phyloP scores from a whole-genome alignment of 345 rosid species.

The Barbarea vulgaris region DNA sequence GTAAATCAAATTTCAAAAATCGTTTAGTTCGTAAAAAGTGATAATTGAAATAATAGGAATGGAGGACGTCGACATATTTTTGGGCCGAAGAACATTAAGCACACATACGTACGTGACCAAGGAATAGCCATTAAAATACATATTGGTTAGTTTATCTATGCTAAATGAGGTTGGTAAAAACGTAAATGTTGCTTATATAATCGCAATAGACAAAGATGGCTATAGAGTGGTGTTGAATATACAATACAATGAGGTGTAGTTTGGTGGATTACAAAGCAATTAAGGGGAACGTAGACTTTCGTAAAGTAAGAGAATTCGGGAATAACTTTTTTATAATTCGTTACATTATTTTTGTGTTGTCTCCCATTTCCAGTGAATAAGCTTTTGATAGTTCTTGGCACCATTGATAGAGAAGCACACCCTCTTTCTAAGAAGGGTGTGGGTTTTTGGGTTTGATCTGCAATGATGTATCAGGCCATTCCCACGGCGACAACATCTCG shows the following conservation, averaged over 20 bases:
- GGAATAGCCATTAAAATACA: not conserved
- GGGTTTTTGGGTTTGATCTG: slow-evolving; percentile 36
- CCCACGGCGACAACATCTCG: slow-evolving; percentile 53
- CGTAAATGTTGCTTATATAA: not conserved
- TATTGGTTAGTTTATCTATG: not conserved
- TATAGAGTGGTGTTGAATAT: no score
- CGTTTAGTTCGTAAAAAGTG: not conserved
- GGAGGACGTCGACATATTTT: not conserved
- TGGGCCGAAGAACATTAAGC: not conserved
- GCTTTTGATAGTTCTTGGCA: not conserved
- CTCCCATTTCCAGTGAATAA: slow-evolving; percentile 21
- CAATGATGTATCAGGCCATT: slow-evolving; percentile 67
- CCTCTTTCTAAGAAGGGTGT: no score
- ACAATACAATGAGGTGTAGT: no score
- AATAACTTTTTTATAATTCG: not conserved
- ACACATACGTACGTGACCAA: not conserved
- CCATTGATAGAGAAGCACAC: no score
- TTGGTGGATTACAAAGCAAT: no score
- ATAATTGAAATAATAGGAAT: not conserved
- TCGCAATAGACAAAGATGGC: not conserved
- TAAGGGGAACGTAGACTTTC: no score
- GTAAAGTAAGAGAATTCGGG: no score
- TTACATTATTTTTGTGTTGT: not conserved
- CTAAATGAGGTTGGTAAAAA: not conserved
- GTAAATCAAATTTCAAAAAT: not conserved